phyloP scores from a whole-genome alignment of 495 filamentous ascomycete genomes.

The Aspergillus sclerotioniger region DNA sequence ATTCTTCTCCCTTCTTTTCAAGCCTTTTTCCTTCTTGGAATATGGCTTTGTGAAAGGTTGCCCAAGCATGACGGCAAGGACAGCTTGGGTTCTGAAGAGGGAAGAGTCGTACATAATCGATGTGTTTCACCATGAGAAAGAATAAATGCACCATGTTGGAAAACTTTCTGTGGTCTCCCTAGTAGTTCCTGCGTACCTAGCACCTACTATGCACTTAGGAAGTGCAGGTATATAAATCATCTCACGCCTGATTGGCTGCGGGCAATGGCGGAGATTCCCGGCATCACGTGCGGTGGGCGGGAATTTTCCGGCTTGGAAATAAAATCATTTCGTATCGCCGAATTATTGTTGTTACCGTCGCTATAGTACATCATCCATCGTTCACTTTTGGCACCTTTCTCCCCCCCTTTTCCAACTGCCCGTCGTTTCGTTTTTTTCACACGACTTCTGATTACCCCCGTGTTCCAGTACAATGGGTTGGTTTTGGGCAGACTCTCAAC shows the following conservation, averaged over 20 bases:
- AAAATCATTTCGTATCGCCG: background rate
- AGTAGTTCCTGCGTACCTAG: background rate
- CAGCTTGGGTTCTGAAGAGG: no score
- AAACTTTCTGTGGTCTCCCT: no score
- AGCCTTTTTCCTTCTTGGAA: conserved; percentile 8
- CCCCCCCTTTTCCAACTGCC: background rate
- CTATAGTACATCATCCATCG: background rate
- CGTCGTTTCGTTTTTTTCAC: conserved; percentile 2
- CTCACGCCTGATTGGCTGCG: background rate
- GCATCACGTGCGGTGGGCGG: conserved; percentile 1
- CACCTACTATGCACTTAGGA: background rate
- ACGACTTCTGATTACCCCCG: no score
- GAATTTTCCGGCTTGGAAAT: conserved; percentile 5
- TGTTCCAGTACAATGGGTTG: conserved; percentile 72
- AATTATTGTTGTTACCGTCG: background rate
- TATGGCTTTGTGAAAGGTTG: conserved; percentile 3
- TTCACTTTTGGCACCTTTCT: background rate
- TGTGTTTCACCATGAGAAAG: no score
- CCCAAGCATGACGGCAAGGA: no score
- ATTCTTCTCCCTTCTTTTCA: no score
- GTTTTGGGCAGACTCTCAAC: conserved; percentile 87
- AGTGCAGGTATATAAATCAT: conserved; percentile 3
- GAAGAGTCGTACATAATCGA: no score
- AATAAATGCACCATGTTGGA: no score
- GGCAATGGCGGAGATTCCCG: background rate